Percentiles rank a stretch among this genome's conserved stretches.
These are phyloP conservation scores for Leccinum rimulosum DNA, from an alignment of 768 basidiomycete genomes.

Conservation along the genomic window DNA sequence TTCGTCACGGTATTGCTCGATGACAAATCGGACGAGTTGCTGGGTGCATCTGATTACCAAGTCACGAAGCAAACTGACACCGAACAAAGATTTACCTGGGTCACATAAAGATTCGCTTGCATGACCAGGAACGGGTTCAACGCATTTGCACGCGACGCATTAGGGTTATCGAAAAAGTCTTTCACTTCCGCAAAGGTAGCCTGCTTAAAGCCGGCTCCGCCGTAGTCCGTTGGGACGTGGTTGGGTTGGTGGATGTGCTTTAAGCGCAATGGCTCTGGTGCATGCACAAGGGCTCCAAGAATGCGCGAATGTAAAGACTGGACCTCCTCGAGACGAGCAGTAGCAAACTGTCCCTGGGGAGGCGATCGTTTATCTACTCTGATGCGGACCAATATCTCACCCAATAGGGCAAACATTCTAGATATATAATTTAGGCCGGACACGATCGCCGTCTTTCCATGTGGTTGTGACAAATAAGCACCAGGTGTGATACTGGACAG, in stretches of 20 bases:
- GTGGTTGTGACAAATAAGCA: constrained; percentile 83
- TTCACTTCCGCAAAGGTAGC: constrained; percentile 86
- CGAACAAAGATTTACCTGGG: constrained; percentile 55
- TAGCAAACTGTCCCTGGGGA: constrained; percentile 82
- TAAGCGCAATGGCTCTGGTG: constrained; percentile 71
- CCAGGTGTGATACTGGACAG: constrained; percentile 71
- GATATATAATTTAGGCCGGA: constrained; percentile 87
- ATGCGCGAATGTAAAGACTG: constrained; percentile 77
- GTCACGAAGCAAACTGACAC: neutral
- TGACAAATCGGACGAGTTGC: constrained; percentile 93
- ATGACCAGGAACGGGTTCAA: constrained; percentile 88
- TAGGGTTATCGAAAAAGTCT: constrained; percentile 90
- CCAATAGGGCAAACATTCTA: constrained; percentile 80
- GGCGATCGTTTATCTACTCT: constrained; percentile 85
- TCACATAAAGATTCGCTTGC: constrained; percentile 91
- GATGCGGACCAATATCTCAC: constrained; percentile 84
- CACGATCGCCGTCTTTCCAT: constrained; percentile 79
- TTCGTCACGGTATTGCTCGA: constrained; percentile 90
- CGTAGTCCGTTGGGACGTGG: constrained; percentile 56
- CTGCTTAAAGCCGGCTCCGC: constrained; percentile 72
- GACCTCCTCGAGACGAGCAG: constrained; percentile 81
- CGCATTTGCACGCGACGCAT: constrained; percentile 80
- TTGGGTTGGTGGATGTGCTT: constrained; percentile 53
- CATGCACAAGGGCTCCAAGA: constrained; percentile 67
- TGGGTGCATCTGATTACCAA: constrained; percentile 28